Percentiles rank a stretch among this genome's conserved stretches.
phyloP scores from a whole-genome alignment of 2,329 filamentous ascomycete species.

The Cladophialophora bantiana region DNA sequence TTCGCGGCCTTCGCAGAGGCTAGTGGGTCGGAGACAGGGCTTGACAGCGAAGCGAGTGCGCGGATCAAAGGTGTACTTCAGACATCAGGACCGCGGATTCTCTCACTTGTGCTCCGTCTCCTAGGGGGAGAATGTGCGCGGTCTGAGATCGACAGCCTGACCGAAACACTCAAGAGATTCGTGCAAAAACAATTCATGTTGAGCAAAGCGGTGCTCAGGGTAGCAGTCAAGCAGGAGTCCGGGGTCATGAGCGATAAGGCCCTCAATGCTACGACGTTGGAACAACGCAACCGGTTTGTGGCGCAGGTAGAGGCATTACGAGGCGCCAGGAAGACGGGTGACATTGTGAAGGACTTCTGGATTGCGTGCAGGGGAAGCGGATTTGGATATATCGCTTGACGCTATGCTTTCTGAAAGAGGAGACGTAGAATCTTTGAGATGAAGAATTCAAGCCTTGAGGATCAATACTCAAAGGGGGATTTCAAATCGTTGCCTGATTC shows the following conservation, averaged over 20 bases:
- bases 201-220: conserved; percentile 48
- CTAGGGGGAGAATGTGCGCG: conserved; percentile 54
- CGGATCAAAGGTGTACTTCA: conserved; percentile 36
- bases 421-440: background rate
- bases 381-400: conserved; percentile 40
- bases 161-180: conserved; percentile 50
- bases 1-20: conserved; percentile 51
- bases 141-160: conserved; percentile 53
- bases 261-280: conserved; percentile 41
- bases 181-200: conserved; percentile 52
- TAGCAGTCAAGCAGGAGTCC: conserved; percentile 46
- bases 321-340: conserved; percentile 49
- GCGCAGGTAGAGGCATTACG: conserved; percentile 49
- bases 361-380: conserved; percentile 50
- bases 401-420: background rate
- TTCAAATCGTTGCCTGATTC: too few species aligned
- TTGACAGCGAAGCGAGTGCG: conserved; percentile 26
- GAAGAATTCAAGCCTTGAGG: background rate
- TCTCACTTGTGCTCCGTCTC: conserved; percentile 50
- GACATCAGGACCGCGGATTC: conserved; percentile 48
- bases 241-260: conserved; percentile 36
- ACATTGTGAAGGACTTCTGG: conserved; percentile 53
- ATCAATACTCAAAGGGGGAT: background rate
- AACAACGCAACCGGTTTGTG: conserved; percentile 52
- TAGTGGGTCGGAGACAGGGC: conserved; percentile 29